Conservation (phyloP, 164 flowering plant genomes). For the Umbilicus rupestris region DNA sequence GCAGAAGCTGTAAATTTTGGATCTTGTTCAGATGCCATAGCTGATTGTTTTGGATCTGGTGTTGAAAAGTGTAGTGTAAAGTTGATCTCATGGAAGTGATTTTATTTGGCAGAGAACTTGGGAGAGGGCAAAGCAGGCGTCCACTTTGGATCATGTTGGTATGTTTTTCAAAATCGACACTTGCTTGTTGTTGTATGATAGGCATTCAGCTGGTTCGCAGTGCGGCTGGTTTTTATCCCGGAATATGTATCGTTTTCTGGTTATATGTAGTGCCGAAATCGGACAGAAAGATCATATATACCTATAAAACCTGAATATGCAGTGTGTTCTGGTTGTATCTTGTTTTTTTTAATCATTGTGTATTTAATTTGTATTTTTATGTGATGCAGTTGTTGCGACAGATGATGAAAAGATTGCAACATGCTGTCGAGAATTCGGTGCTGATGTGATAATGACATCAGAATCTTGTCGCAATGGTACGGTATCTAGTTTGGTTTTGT, state of each 20-base stretch:
- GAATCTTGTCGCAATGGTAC: slow-evolving; percentile 85
- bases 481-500: neutral
- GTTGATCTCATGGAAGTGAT: slow-evolving; percentile 6
- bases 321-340: slow-evolving; percentile 3
- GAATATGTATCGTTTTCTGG: too few relatives aligned
- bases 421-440: slow-evolving; percentile 88
- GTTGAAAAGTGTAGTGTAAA: neutral
- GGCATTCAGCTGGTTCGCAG: neutral
- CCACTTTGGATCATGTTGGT: slow-evolving; percentile 75
- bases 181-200: neutral
- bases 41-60: neutral
- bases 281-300: too few relatives aligned
- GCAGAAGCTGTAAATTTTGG: neutral
- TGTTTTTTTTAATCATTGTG: slow-evolving; percentile 1
- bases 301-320: neutral
- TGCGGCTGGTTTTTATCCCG: too few relatives aligned
- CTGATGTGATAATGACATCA: slow-evolving; percentile 93
- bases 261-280: too few relatives aligned
- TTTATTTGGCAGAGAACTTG: slow-evolving; percentile 67
- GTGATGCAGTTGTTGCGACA: slow-evolving; percentile 75
- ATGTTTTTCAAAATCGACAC: slow-evolving; percentile 9
- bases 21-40: neutral
- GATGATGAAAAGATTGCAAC: slow-evolving; percentile 90
- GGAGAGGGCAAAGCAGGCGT: slow-evolving; percentile 82
- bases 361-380: neutral